A percentile compares a stretch with the other conserved stretches of the same genome.
phyloP scores from a whole-genome alignment of 306 rosid genomes.

The Elaeagnus macrophylla region DNA sequence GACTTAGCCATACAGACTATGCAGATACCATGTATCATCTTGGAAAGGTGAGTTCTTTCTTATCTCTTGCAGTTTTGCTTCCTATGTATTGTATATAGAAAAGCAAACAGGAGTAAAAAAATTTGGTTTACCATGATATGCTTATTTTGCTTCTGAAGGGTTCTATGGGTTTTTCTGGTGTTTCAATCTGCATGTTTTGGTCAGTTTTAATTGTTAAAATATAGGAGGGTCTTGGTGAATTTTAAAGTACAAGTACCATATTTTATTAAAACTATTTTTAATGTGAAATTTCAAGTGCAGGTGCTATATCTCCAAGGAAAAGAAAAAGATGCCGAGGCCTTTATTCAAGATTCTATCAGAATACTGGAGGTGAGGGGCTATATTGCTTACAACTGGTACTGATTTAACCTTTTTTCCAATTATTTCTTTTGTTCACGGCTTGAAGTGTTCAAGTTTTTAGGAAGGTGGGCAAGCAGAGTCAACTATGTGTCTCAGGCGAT shows the following conservation, averaged over 20 bases:
- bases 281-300: slow-evolving; percentile 44
- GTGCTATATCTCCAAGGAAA: slow-evolving; percentile 75
- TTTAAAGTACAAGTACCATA: too few species aligned
- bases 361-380: slow-evolving; percentile 61
- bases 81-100: too few species aligned
- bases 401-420: slow-evolving; percentile 2
- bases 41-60: slow-evolving; percentile 43
- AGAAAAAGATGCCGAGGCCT: slow-evolving; percentile 58
- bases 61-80: slow-evolving; percentile 20
- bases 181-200: too few species aligned
- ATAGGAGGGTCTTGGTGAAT: too few species aligned
- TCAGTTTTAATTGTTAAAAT: too few species aligned
- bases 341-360: slow-evolving; percentile 62
- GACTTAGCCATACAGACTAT: slow-evolving; percentile 64
- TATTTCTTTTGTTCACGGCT: slow-evolving; percentile 17
- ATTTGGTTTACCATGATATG: too few species aligned
- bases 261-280: too few species aligned
- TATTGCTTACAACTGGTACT: slow-evolving; percentile 11
- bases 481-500: slow-evolving; percentile 48
- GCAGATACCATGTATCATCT: slow-evolving; percentile 86
- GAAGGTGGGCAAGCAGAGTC: slow-evolving; percentile 68
- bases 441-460: slow-evolving; percentile 32
- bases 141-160: not conserved
- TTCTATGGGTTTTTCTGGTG: not conserved
- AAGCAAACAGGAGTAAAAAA: too few species aligned